Evolutionary conservation across 2,329 filamentous ascomycete species (phyloP).

Genomic region (Aspergillus japonicus): DNA sequence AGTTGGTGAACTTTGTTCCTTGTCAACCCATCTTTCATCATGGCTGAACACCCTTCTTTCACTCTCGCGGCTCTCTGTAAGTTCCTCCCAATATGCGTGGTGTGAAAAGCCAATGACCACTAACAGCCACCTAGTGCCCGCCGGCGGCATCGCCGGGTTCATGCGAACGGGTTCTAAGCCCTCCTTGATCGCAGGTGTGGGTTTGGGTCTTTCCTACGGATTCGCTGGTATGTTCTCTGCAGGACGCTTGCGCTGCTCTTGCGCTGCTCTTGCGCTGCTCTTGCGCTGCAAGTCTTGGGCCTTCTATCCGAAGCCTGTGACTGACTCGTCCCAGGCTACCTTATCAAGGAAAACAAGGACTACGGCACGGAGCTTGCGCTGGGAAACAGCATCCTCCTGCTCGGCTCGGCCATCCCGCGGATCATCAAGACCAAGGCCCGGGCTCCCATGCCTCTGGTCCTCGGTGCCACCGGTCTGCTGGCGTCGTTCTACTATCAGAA

Average conservation of each 20-base stretch:
- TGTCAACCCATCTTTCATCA: background rate
- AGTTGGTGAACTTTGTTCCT: too few relatives aligned
- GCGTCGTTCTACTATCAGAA: constrained; percentile 13
- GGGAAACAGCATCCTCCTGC: constrained; percentile 18
- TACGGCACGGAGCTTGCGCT: constrained; percentile 23
- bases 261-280: too few relatives aligned
- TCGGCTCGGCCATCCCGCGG: constrained; percentile 15
- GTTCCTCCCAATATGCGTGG: background rate
- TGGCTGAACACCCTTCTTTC: constrained; percentile 12
- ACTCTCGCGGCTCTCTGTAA: constrained; percentile 11
- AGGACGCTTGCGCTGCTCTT: too few relatives aligned
- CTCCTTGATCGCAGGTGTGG: constrained; percentile 20
- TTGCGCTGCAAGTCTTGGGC: too few relatives aligned
- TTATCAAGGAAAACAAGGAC: constrained; percentile 23
- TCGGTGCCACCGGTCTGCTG: constrained; percentile 12
- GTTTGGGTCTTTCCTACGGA: constrained; percentile 18
- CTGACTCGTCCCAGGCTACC: constrained; percentile 6
- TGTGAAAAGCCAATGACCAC: background rate
- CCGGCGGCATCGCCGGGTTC: constrained; percentile 18
- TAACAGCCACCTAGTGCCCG: constrained; percentile 10
- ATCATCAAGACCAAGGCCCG: constrained; percentile 16
- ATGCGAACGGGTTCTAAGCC: constrained; percentile 18
- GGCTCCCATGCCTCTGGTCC: constrained; percentile 16
- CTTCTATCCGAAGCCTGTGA: background rate
- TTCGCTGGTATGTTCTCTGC: constrained; percentile 12